Conservation (phyloP, 352 stramenopile genomes). For the Peronospora tabacina region DNA sequence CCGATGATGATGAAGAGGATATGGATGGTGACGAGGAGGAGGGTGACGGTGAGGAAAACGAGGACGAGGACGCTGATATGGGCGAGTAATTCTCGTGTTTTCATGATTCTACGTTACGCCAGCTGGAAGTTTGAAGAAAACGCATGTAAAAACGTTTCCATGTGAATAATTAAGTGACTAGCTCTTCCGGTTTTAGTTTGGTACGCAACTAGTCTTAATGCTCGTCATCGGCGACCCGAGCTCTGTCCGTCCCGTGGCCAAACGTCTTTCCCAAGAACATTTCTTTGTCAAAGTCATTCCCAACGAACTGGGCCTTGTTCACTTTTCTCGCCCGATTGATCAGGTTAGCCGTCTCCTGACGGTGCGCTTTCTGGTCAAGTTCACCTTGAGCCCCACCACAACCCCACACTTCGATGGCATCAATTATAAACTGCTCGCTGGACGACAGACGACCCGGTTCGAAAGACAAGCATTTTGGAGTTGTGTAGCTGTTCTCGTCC, state of each 20-base stretch:
- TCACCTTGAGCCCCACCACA: conserved; percentile 58
- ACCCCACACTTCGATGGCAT: conserved; percentile 73
- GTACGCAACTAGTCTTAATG: conserved; percentile 16
- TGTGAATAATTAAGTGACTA: conserved; percentile 12
- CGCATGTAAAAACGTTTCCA: conserved; percentile 13
- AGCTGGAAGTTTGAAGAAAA: conserved; percentile 22
- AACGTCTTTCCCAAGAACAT: conserved; percentile 80
- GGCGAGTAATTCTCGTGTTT: conserved; percentile 28
- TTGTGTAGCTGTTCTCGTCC: conserved; percentile 77
- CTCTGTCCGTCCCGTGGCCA: conserved; percentile 54
- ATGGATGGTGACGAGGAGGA: conserved; percentile 31
- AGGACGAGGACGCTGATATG: conserved; percentile 38
- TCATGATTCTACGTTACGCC: conserved; percentile 26
- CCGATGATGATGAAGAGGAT: conserved; percentile 30
- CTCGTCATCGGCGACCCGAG: conserved; percentile 62
- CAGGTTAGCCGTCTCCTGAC: conserved; percentile 73
- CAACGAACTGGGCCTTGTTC: conserved; percentile 79
- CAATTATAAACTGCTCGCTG: conserved; percentile 49
- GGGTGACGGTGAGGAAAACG: conserved; percentile 19
- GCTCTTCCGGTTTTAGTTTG: neutral
- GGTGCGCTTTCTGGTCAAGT: conserved; percentile 46
- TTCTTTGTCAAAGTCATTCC: conserved; percentile 79
- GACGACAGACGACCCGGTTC: conserved; percentile 55
- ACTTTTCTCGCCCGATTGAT: conserved; percentile 80
- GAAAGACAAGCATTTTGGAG: conserved; percentile 63